Percentiles rank a stretch among this genome's conserved stretches.
These are phyloP conservation scores for Nadsonia starkeyi-henricii DNA, from an alignment of 1,139 yeast species.

Conservation along the genomic window DNA sequence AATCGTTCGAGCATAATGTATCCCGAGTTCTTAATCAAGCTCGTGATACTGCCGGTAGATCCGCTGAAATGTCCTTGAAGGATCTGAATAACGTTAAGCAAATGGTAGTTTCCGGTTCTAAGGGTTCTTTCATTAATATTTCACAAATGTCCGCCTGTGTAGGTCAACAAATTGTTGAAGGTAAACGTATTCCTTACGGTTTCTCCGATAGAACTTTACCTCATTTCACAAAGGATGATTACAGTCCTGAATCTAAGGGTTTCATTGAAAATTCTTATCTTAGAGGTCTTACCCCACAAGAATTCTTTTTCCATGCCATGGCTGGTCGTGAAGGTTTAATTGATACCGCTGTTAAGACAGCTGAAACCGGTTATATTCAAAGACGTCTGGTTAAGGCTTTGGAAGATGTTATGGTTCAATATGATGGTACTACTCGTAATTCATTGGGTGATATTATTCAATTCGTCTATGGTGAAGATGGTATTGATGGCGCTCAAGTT, in stretches of 20 bases:
- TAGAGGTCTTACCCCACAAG: slow-evolving; percentile 97
- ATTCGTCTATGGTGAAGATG: slow-evolving; percentile 97
- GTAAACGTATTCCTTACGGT: slow-evolving; percentile 97
- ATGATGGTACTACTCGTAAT: slow-evolving; percentile 96
- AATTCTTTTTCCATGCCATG: slow-evolving; percentile 98
- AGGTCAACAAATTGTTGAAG: slow-evolving; percentile 98
- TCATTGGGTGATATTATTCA: slow-evolving; percentile 94
- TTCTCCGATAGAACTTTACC: slow-evolving; percentile 93
- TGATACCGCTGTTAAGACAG: slow-evolving; percentile 97
- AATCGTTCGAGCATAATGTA: slow-evolving; percentile 94
- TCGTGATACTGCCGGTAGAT: slow-evolving; percentile 98
- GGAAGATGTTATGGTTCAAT: slow-evolving; percentile 97
- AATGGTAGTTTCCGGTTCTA: slow-evolving; percentile 98
- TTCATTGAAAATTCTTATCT: slow-evolving; percentile 94
- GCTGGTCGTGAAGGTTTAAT: slow-evolving; percentile 99
- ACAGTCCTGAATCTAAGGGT: slow-evolving; percentile 95
- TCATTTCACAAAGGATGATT: slow-evolving; percentile 95
- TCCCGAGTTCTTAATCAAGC: slow-evolving; percentile 93
- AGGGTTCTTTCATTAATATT: slow-evolving; percentile 96
- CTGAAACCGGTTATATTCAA: slow-evolving; percentile 98
- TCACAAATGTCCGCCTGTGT: slow-evolving; percentile 99
- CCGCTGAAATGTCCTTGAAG: slow-evolving; percentile 91
- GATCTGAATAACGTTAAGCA: slow-evolving; percentile 93
- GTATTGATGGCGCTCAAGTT: slow-evolving; percentile 95
- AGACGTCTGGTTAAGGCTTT: slow-evolving; percentile 97